phyloP scores from a whole-genome alignment of 331 rosid species.

The Pyrus hybrid region DNA sequence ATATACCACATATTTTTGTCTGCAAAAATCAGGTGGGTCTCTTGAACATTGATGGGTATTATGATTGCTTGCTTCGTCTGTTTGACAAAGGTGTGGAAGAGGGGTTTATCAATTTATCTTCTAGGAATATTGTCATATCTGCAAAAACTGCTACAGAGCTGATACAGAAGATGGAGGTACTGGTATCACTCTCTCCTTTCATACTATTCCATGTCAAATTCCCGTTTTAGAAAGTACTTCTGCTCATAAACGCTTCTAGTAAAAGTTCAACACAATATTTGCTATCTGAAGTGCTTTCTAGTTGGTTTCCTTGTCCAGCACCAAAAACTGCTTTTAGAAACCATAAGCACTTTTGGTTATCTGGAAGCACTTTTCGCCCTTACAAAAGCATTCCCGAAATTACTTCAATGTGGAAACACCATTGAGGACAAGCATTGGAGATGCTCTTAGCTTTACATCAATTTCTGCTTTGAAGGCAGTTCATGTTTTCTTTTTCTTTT shows the following conservation, averaged over 20 bases:
- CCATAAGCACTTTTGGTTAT: neutral
- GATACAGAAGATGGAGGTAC: constrained; percentile 24
- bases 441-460: neutral
- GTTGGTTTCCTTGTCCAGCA: neutral
- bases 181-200: neutral
- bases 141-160: constrained; percentile 21
- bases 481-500: neutral
- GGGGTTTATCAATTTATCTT: constrained; percentile 19
- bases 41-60: constrained; percentile 25
- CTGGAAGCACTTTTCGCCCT: neutral
- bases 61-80: constrained; percentile 23
- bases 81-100: constrained; percentile 38
- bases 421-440: too few species aligned
- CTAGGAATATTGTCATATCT: constrained; percentile 21
- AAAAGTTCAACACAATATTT: neutral
- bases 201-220: neutral
- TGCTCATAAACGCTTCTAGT: neutral
- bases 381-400: neutral
- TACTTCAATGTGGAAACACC: neutral
- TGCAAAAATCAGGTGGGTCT: constrained; percentile 20
- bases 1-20: neutral
- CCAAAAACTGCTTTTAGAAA: too few species aligned
- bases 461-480: neutral
- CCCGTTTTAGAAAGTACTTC: neutral
- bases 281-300: neutral